These are phyloP conservation scores for Glycyrrhiza uralensis DNA, from an alignment of 306 rosid genomes.

Conservation along the genomic window DNA sequence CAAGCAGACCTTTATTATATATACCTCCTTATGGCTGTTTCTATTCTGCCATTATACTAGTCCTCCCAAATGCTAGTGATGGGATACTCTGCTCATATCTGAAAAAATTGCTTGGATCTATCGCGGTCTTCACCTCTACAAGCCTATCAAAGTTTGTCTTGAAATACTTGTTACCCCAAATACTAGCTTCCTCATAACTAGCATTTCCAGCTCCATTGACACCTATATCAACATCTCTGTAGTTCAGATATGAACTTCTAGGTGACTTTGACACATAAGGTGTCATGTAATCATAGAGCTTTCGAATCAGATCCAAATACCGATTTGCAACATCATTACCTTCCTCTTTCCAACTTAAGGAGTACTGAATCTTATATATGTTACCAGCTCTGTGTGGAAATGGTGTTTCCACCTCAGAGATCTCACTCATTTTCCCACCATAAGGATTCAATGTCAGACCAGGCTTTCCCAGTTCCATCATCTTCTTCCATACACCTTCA, in stretches of 20 bases:
- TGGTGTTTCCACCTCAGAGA: slow-evolving; percentile 52
- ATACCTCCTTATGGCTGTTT: neutral
- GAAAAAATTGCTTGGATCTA: slow-evolving; percentile 64
- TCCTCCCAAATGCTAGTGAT: slow-evolving; percentile 35
- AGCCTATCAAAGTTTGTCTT: slow-evolving; percentile 60
- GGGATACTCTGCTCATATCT: slow-evolving; percentile 75
- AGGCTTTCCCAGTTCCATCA: slow-evolving; percentile 51
- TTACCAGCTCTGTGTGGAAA: slow-evolving; percentile 81
- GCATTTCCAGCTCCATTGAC: slow-evolving; percentile 48
- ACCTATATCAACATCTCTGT: slow-evolving; percentile 72
- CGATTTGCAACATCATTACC: slow-evolving; percentile 31
- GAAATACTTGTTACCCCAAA: slow-evolving; percentile 70
- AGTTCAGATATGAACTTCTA: slow-evolving; percentile 66
- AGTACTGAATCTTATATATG: slow-evolving; percentile 61
- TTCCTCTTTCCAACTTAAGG: slow-evolving; percentile 60
- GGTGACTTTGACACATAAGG: slow-evolving; percentile 65
- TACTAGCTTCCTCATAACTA: slow-evolving; percentile 48
- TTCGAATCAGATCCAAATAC: slow-evolving; percentile 40
- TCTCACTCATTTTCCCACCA: slow-evolving; percentile 69
- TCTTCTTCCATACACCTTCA: slow-evolving; percentile 62
- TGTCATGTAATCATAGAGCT: slow-evolving; percentile 57
- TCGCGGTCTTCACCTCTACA: slow-evolving; percentile 51
- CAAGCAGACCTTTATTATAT: neutral
- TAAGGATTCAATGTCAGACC: slow-evolving; percentile 55
- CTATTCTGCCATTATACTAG: slow-evolving; percentile 27